Conservation (phyloP, 1,284 basidiomycete genomes). For the Boletus sp. region DNA sequence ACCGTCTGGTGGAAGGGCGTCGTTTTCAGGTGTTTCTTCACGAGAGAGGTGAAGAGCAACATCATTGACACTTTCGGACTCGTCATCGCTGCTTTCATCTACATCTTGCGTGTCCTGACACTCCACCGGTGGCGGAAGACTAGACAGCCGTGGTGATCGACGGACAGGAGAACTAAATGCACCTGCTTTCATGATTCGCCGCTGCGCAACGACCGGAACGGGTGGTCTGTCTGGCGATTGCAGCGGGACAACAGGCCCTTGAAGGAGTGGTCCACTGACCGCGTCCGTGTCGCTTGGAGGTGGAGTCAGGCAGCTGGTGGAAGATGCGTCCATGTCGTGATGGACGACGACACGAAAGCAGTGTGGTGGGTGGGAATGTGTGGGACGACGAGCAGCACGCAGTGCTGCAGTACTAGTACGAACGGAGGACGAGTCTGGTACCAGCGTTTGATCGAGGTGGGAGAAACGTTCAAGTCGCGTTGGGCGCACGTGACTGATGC, state of each 20-base stretch:
- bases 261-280: slow-evolving; percentile 38
- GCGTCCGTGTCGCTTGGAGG: slow-evolving; percentile 37
- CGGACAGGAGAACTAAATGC: slow-evolving; percentile 39
- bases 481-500: slow-evolving; percentile 30
- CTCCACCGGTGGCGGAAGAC: slow-evolving; percentile 31
- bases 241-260: slow-evolving; percentile 53
- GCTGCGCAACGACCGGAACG: slow-evolving; percentile 32
- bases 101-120: slow-evolving; percentile 11
- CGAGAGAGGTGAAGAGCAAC: slow-evolving; percentile 34
- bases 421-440: not conserved
- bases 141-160: slow-evolving; percentile 52
- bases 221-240: slow-evolving; percentile 57
- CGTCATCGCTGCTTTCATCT: slow-evolving; percentile 26
- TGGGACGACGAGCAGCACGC: not conserved
- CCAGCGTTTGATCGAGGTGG: slow-evolving; percentile 17
- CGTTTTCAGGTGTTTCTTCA: slow-evolving; percentile 47
- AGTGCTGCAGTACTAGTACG: not conserved
- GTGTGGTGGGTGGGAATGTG: not conserved
- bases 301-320: slow-evolving; percentile 12
- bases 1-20: slow-evolving; percentile 45
- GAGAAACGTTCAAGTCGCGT: slow-evolving; percentile 30
- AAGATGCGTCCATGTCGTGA: slow-evolving; percentile 24
- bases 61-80: slow-evolving; percentile 33
- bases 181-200: slow-evolving; percentile 30
- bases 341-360: not conserved